phyloP scores from a whole-genome alignment of 768 basidiomycete genomes.

The Suillus fuscotomentosus region DNA sequence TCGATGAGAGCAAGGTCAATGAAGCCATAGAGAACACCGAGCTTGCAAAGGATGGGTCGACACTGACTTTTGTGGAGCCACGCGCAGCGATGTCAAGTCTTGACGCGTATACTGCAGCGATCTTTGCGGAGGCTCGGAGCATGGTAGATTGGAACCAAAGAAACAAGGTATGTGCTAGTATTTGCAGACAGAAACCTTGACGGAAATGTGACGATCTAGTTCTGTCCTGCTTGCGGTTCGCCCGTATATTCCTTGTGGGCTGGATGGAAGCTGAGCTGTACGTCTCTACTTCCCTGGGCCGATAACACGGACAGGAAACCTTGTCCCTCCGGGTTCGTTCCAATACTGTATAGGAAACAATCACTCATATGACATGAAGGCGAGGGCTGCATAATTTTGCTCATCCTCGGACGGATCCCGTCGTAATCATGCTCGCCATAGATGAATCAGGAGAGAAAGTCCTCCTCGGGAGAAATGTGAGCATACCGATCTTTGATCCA shows the following conservation, averaged over 20 bases:
- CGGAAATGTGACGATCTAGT: conserved; percentile 43
- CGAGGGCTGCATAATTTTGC: conserved; percentile 86
- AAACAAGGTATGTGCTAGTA: conserved; percentile 59
- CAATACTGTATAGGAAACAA: neutral
- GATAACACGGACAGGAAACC: conserved; percentile 60
- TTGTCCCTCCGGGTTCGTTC: conserved; percentile 69
- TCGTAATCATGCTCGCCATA: conserved; percentile 88
- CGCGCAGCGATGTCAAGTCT: conserved; percentile 54
- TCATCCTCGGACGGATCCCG: conserved; percentile 82
- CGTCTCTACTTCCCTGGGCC: conserved; percentile 72
- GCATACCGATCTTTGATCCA: conserved; percentile 22
- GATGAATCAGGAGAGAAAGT: conserved; percentile 81
- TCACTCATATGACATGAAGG: conserved; percentile 36
- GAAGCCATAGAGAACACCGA: conserved; percentile 39
- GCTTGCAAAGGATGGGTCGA: conserved; percentile 35
- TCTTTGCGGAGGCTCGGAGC: conserved; percentile 77
- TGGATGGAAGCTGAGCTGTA: conserved; percentile 92
- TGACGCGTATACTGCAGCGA: conserved; percentile 62
- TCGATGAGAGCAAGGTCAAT: conserved; percentile 43
- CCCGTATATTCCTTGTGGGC: conserved; percentile 86
- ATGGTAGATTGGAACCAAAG: conserved; percentile 93
- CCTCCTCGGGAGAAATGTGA: conserved; percentile 82
- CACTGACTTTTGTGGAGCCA: conserved; percentile 64
- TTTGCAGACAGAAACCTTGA: neutral
- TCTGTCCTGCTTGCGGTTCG: conserved; percentile 86